Evolutionary conservation across 352 stramenopile genomes (phyloP).

Genomic region (Elongisporangium undulatum): DNA sequence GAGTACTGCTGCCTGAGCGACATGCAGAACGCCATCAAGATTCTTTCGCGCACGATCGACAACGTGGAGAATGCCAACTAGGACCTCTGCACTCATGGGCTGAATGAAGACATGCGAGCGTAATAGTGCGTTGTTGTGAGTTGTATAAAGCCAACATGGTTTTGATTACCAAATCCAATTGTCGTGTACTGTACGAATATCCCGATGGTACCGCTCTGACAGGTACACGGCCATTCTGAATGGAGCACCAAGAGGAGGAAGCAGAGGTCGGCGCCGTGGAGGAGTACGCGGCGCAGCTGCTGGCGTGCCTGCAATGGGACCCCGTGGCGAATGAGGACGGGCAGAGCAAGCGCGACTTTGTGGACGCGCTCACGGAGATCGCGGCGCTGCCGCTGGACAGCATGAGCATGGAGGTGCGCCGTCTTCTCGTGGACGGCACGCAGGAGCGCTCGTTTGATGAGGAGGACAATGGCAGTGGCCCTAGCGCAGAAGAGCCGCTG

Average conservation of each 20-base stretch:
- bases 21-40: conserved; percentile 85
- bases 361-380: conserved; percentile 70
- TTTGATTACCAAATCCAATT: not conserved
- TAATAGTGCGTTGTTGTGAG: too few relatives aligned
- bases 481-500: conserved; percentile 13
- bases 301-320: conserved; percentile 33
- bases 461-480: not conserved
- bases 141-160: too few relatives aligned
- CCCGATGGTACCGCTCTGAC: not conserved
- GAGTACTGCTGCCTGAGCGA: conserved; percentile 87
- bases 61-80: too few relatives aligned
- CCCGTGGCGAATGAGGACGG: conserved; percentile 12
- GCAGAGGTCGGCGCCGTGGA: conserved; percentile 6
- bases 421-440: conserved; percentile 35
- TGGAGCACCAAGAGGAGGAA: not conserved
- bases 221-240: not conserved
- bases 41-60: conserved; percentile 78
- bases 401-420: conserved; percentile 68
- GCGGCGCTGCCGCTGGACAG: conserved; percentile 59
- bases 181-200: not conserved
- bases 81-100: too few relatives aligned
- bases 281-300: conserved; percentile 20
- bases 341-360: conserved; percentile 41
- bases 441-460: not conserved
- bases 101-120: too few relatives aligned